These are phyloP conservation scores for Vicia faba DNA, from an alignment of 306 rosid species.

Conservation along the genomic window DNA sequence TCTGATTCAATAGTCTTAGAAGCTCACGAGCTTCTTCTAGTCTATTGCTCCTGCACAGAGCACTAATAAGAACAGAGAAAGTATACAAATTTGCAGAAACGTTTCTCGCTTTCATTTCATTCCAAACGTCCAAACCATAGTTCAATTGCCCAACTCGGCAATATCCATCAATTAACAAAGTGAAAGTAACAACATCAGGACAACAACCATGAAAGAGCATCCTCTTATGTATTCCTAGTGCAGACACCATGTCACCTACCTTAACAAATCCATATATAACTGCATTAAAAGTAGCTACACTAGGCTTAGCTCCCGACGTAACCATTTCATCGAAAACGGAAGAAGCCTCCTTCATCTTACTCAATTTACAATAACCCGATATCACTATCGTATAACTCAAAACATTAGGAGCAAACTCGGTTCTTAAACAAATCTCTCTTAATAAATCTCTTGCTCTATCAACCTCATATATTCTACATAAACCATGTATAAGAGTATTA, in stretches of 20 bases:
- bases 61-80: slow-evolving; percentile 69
- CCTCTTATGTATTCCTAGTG: slow-evolving; percentile 52
- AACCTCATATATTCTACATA: slow-evolving; percentile 62
- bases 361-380: slow-evolving; percentile 72
- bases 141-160: slow-evolving; percentile 63
- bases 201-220: slow-evolving; percentile 56
- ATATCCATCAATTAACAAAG: slow-evolving; percentile 73
- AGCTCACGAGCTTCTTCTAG: slow-evolving; percentile 30
- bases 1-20: no score
- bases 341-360: slow-evolving; percentile 64
- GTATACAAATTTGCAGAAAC: slow-evolving; percentile 65
- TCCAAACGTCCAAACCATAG: slow-evolving; percentile 67
- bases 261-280: slow-evolving; percentile 76
- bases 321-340: slow-evolving; percentile 65
- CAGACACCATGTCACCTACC: slow-evolving; percentile 64
- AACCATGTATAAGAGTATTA: slow-evolving; percentile 76
- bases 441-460: slow-evolving; percentile 58
- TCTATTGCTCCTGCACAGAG: slow-evolving; percentile 74
- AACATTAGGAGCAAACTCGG: slow-evolving; percentile 51
- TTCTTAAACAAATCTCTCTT: slow-evolving; percentile 47
- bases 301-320: slow-evolving; percentile 56
- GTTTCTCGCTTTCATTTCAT: slow-evolving; percentile 59
- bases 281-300: slow-evolving; percentile 59
- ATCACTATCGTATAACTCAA: slow-evolving; percentile 72
- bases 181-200: slow-evolving; percentile 71